Evolutionary conservation across 192 early-diverging fungal species (phyloP), one percentile per base, ranked within the genome.

Genomic region (Ambispora gerdemannii): DNA sequence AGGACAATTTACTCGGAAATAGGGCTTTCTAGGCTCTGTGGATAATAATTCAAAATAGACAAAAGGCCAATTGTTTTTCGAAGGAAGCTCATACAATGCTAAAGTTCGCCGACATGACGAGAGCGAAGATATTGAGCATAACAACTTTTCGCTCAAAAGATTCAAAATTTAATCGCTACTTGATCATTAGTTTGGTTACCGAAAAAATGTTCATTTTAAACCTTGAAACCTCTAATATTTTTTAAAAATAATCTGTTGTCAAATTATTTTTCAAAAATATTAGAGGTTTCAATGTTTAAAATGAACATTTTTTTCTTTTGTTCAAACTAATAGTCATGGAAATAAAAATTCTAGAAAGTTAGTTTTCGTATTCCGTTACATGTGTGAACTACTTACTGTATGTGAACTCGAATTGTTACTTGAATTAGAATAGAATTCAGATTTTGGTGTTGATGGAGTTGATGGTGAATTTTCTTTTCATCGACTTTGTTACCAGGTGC

Each of bases 101-200:
- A 20, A 24, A 58, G 24, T 58, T 20, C 55, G 24, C 55, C 20
- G 24, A 58, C 55, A 24, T 27, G 28, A 28, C 28, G 22, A 13
- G 55, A 58, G 13, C 55, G 55, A 58, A 58, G 55, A 58, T 58
- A 30, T 30, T 58, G 19, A 58, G 2, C 55, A 58, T 58, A 30
- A 58, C 55, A 58, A 58, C 55, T 30, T 58, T 24, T 1, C 55
- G 55, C 2, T 58, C 55, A 30, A 58, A 58, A 22, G 55, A 58
- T 13, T 58, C 55, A 28, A 22, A 58, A 58, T 30, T 58, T 58
- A 11, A 58, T 30, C 2, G 55, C 55, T 0, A 58, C 55, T 2
- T 58, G 20, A 13, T 58, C 55, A 24, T 4, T 1, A 13, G 28
- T 4, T 27, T 20, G 20, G n/a, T n/a, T n/a, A n/a, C n/a, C n/a